phyloP scores from a whole-genome alignment of 345 rosid genomes.

The Hirschfeldia incana region DNA sequence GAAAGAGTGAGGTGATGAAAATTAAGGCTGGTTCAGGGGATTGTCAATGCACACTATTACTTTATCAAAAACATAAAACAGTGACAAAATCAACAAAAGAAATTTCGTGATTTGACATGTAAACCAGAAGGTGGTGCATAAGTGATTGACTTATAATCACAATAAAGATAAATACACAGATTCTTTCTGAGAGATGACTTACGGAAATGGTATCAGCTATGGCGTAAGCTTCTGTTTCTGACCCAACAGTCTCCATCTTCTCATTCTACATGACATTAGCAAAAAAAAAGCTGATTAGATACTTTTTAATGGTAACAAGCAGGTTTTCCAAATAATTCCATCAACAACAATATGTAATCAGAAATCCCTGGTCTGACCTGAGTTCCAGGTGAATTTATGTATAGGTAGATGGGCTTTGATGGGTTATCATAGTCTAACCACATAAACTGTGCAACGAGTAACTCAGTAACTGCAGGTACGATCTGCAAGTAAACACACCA shows the following conservation, averaged over 20 bases:
- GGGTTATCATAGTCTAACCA: slow-evolving; percentile 70
- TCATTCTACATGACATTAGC: slow-evolving; percentile 59
- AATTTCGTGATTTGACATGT: not conserved
- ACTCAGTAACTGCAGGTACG: slow-evolving; percentile 82
- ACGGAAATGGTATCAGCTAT: slow-evolving; percentile 82
- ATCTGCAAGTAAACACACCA: slow-evolving; percentile 28
- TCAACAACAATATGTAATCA: not conserved
- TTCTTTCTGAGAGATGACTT: slow-evolving; percentile 36
- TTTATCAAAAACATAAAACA: not conserved
- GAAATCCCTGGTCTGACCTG: slow-evolving; percentile 51
- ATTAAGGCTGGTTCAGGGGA: slow-evolving; percentile 7
- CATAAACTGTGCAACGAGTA: slow-evolving; percentile 80
- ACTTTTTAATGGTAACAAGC: not conserved
- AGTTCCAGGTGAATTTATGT: slow-evolving; percentile 84
- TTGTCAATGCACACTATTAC: not conserved
- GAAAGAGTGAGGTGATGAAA: not conserved
- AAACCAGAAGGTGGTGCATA: not conserved
- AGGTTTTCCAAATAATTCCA: not conserved
- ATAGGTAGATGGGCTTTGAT: slow-evolving; percentile 73
- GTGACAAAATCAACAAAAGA: slow-evolving; percentile 6
- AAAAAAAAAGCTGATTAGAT: not conserved
- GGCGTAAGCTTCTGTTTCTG: slow-evolving; percentile 91
- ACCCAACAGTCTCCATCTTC: slow-evolving; percentile 81
- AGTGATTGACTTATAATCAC: not conserved
- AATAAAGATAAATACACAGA: not conserved